phyloP scores from a whole-genome alignment of 1,284 basidiomycete species.

The Ceratobasidium sp. region DNA sequence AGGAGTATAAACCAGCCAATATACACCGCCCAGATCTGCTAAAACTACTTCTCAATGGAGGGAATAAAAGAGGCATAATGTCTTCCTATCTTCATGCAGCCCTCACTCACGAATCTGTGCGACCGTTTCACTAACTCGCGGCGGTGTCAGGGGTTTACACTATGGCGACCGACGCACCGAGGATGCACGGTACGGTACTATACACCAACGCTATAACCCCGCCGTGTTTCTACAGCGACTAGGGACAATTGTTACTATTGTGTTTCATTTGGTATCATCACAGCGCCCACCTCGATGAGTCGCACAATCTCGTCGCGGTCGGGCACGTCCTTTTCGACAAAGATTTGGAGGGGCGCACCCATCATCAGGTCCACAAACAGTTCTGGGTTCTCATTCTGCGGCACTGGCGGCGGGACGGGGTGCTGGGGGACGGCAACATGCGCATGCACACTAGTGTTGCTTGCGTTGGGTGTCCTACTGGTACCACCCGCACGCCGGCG shows the following conservation, averaged over 20 bases:
- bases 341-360: conserved; percentile 77
- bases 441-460: conserved; percentile 10
- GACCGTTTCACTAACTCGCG: no score
- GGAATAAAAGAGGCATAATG: no score
- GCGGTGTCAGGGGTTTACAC: conserved; percentile 33
- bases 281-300: conserved; percentile 70
- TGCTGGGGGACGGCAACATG: conserved; percentile 12
- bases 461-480: not conserved
- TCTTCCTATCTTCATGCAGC: no score
- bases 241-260: no score
- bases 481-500: conserved; percentile 7
- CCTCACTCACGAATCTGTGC: no score
- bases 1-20: no score
- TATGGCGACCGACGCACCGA: conserved; percentile 65
- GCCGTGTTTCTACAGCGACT: conserved; percentile 77
- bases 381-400: conserved; percentile 47
- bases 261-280: no score
- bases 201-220: conserved; percentile 77
- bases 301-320: conserved; percentile 73
- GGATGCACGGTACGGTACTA: conserved; percentile 78
- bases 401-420: not conserved
- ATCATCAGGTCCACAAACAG: conserved; percentile 84
- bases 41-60: no score
- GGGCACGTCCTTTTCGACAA: conserved; percentile 81
- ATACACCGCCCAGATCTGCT: no score